Conservation (phyloP, 2,329 filamentous ascomycete species). For the Geoglossum cookeanum region DNA sequence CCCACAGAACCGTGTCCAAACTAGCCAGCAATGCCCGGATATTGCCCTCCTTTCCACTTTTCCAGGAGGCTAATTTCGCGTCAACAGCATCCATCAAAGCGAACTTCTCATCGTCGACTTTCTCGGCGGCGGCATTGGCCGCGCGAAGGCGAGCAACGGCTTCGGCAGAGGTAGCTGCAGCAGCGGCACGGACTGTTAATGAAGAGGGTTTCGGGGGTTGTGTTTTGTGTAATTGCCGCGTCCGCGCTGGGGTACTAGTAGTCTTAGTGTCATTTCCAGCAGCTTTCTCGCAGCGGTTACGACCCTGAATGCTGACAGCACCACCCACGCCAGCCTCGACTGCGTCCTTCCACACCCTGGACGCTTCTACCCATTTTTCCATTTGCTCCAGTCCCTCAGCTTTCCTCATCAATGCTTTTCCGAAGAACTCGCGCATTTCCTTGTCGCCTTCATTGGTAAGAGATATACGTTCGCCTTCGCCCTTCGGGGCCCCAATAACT, state of each 20-base stretch:
- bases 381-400: constrained; percentile 90
- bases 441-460: constrained; percentile 44
- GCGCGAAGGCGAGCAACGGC: constrained; percentile 67
- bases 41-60: constrained; percentile 83
- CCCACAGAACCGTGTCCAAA: constrained; percentile 79
- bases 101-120: constrained; percentile 82
- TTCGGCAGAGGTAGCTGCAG: constrained; percentile 22
- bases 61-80: constrained; percentile 59
- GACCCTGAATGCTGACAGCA: constrained; percentile 61
- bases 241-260: not conserved
- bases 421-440: constrained; percentile 83
- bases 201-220: constrained; percentile 15
- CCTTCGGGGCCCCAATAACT: constrained; percentile 61
- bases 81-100: constrained; percentile 74
- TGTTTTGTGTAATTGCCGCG: not conserved
- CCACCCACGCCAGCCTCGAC: constrained; percentile 79
- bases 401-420: constrained; percentile 84
- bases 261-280: constrained; percentile 20
- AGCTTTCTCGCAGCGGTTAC: constrained; percentile 77
- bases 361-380: constrained; percentile 81
- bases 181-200: constrained; percentile 17
- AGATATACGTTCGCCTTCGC: constrained; percentile 62
- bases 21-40: constrained; percentile 72
- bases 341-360: constrained; percentile 58
- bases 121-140: constrained; percentile 70